A percentile compares a stretch with the other conserved stretches of the same genome.
Evolutionary conservation across 805 yeast genomes (phyloP).

Genomic region (Pichia rugopelliculosa): DNA sequence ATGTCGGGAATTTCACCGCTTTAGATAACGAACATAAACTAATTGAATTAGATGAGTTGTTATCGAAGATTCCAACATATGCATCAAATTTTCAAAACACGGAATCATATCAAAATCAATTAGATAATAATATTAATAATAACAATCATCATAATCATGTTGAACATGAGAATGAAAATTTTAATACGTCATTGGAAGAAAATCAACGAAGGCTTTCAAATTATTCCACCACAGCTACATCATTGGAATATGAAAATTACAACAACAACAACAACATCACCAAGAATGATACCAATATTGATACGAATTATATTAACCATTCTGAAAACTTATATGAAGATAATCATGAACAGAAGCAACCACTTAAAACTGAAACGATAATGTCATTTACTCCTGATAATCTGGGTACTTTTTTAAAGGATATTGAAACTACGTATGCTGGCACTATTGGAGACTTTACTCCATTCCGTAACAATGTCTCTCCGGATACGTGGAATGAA

Average conservation of each 20-base stretch:
- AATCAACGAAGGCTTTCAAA: neutral
- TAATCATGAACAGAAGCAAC: neutral
- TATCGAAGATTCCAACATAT: slow-evolving; percentile 5
- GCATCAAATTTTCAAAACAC: neutral
- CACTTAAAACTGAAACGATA: neutral
- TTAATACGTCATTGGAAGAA: neutral
- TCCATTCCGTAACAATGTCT: slow-evolving; percentile 7
- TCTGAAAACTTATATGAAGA: neutral
- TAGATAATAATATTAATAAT: neutral
- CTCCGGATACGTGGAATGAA: slow-evolving; percentile 10
- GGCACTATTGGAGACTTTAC: slow-evolving; percentile 6
- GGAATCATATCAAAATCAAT: neutral
- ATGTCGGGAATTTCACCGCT: slow-evolving; percentile 27
- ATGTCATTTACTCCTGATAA: neutral
- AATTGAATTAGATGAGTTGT: slow-evolving; percentile 17
- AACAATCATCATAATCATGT: neutral
- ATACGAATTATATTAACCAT: neutral
- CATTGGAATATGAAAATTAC: neutral
- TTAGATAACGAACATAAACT: slow-evolving; percentile 25
- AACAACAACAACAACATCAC: neutral
- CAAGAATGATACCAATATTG: neutral
- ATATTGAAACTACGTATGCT: neutral
- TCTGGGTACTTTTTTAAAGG: neutral
- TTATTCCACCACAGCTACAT: neutral
- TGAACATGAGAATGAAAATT: neutral